Evolutionary conservation across 768 basidiomycete species (phyloP).

Genomic region (Coprinellus micaceus): DNA sequence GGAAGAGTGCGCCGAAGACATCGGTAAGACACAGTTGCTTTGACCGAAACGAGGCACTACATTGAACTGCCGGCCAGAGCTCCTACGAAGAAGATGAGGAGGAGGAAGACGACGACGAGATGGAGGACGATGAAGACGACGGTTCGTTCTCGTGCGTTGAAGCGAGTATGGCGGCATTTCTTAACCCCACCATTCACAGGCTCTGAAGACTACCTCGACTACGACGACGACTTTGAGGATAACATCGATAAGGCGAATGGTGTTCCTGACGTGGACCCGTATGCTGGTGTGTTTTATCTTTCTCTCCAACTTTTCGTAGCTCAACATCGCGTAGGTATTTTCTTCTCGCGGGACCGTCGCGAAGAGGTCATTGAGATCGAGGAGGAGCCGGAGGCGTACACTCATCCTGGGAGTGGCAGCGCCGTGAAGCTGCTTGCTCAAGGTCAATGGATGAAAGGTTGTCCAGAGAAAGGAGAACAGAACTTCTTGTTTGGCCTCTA

Average conservation of each 20-base stretch:
- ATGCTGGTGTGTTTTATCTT: conserved; percentile 56
- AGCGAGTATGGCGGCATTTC: too few species aligned
- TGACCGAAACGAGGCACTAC: background rate
- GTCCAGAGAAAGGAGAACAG: conserved; percentile 91
- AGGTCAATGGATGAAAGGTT: conserved; percentile 97
- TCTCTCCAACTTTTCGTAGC: conserved; percentile 4
- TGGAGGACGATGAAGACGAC: conserved; percentile 37
- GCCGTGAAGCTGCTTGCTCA: conserved; percentile 71
- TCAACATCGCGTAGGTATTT: conserved; percentile 55
- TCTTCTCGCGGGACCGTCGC: conserved; percentile 91
- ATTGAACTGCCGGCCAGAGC: conserved; percentile 38
- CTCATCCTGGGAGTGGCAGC: conserved; percentile 40
- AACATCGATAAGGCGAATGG: conserved; percentile 36
- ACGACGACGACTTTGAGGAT: conserved; percentile 74
- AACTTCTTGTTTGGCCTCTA: conserved; percentile 84
- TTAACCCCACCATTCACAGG: background rate
- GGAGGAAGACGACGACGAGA: conserved; percentile 51
- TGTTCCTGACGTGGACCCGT: conserved; percentile 74
- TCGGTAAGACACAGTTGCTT: background rate
- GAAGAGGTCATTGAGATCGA: conserved; percentile 93
- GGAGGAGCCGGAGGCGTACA: conserved; percentile 61
- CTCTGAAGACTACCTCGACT: conserved; percentile 67
- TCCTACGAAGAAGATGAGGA: conserved; percentile 54
- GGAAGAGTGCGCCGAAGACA: conserved; percentile 8
- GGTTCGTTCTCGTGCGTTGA: background rate